Conservation (phyloP, 208 protist genomes). For the Dictyostelium gargantuum region DNA sequence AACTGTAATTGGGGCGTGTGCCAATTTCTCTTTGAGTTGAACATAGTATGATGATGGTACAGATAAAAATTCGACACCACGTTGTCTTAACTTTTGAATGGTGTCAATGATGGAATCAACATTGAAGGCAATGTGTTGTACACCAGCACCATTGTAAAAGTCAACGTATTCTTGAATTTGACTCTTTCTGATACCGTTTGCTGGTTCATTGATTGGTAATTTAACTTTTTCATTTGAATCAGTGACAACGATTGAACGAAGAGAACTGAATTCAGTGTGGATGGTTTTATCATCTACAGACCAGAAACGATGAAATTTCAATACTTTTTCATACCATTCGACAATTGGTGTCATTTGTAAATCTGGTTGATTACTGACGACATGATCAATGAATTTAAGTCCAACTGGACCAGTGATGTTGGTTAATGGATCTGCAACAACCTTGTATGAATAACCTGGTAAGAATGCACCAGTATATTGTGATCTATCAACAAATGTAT, state of each 20-base stretch:
- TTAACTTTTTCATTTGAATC: constrained; percentile 86
- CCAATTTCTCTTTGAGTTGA: constrained; percentile 79
- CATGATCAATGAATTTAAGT: constrained; percentile 85
- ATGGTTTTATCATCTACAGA: constrained; percentile 89
- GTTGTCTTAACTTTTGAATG: constrained; percentile 45
- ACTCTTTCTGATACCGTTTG: constrained; percentile 84
- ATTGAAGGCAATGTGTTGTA: constrained; percentile 89
- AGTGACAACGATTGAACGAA: constrained; percentile 87
- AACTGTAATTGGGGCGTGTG: constrained; percentile 69
- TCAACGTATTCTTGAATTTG: constrained; percentile 92
- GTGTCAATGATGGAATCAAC: constrained; percentile 83
- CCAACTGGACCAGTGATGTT: constrained; percentile 17
- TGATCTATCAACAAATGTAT: constrained; percentile 87
- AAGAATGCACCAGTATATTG: constrained; percentile 84
- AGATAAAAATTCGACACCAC: constrained; percentile 86
- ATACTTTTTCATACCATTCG: constrained; percentile 83
- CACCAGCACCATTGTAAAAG: constrained; percentile 89
- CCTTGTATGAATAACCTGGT: constrained; percentile 76
- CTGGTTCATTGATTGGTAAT: constrained; percentile 89
- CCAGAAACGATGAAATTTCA: constrained; percentile 90
- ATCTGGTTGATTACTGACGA: constrained; percentile 89
- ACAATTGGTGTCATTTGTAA: constrained; percentile 80
- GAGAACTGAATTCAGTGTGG: constrained; percentile 87
- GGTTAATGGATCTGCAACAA: constrained; percentile 8
- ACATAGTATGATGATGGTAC: constrained; percentile 86